Evolutionary conservation across 2,329 filamentous ascomycete genomes (phyloP).

Genomic region (Bipolaris cookei): DNA sequence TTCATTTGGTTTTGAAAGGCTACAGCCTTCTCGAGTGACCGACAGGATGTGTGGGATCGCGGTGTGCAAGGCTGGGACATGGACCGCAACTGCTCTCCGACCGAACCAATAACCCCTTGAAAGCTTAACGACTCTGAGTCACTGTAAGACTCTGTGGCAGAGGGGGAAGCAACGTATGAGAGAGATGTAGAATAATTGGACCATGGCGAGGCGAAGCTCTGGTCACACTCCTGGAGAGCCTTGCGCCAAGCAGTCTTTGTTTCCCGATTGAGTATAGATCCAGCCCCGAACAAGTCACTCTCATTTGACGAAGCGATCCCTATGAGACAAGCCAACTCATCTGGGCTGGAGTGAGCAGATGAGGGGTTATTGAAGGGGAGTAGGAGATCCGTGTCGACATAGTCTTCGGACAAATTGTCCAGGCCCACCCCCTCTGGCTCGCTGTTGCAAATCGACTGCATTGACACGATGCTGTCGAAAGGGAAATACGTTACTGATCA

Average conservation of each 20-base stretch:
- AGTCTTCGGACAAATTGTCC: slow-evolving; percentile 68
- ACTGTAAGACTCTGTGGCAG: slow-evolving; percentile 40
- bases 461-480: slow-evolving; percentile 40
- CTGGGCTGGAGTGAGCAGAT: slow-evolving; percentile 57
- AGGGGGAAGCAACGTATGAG: slow-evolving; percentile 36
- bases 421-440: slow-evolving; percentile 62
- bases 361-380: slow-evolving; percentile 54
- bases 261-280: slow-evolving; percentile 58
- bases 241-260: slow-evolving; percentile 61
- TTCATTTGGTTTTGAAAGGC: slow-evolving; percentile 30
- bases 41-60: slow-evolving; percentile 25
- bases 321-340: slow-evolving; percentile 61
- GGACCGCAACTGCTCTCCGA: slow-evolving; percentile 35
- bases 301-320: slow-evolving; percentile 59
- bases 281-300: slow-evolving; percentile 55
- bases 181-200: slow-evolving; percentile 35
- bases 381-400: slow-evolving; percentile 64
- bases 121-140: slow-evolving; percentile 44
- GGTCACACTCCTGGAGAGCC: slow-evolving; percentile 59
- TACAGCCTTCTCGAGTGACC: slow-evolving; percentile 35
- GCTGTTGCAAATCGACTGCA: slow-evolving; percentile 59
- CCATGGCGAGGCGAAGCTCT: slow-evolving; percentile 54
- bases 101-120: slow-evolving; percentile 38
- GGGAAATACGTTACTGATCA: slow-evolving; percentile 25
- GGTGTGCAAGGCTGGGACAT: slow-evolving; percentile 46